Percentiles rank a stretch among this genome's conserved stretches.
Evolutionary conservation across 305 asterid species (phyloP).

Genomic region (Stenogyne calaminthoides): DNA sequence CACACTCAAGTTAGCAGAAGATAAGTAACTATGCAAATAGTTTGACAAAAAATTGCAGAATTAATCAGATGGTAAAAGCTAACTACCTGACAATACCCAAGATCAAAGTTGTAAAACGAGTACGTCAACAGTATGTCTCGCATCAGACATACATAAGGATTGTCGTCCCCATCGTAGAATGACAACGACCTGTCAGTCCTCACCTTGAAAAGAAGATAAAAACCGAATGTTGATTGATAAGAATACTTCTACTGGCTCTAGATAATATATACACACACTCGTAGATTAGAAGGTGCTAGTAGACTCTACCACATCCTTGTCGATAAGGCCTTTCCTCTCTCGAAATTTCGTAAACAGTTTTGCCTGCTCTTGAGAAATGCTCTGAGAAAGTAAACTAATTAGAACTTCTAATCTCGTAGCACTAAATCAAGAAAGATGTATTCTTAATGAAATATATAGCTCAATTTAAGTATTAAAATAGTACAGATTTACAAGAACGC

Average conservation of each 20-base stretch:
- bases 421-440: slow-evolving; percentile 24
- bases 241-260: slow-evolving; percentile 24
- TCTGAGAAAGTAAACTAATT: slow-evolving; percentile 45
- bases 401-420: slow-evolving; percentile 21
- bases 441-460: slow-evolving; percentile 17
- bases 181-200: slow-evolving; percentile 89
- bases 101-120: slow-evolving; percentile 99
- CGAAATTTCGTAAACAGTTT: slow-evolving; percentile 91
- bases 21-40: neutral
- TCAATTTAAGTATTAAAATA: slow-evolving; percentile 8
- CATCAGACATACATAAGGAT: slow-evolving; percentile 81
- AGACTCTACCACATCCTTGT: slow-evolving; percentile 92
- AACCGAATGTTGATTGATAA: slow-evolving; percentile 8
- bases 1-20: slow-evolving; percentile 29
- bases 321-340: slow-evolving; percentile 97
- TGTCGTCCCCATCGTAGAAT: slow-evolving; percentile 97
- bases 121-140: slow-evolving; percentile 93
- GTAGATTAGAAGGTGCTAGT: slow-evolving; percentile 13
- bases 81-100: slow-evolving; percentile 98
- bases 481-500: slow-evolving; percentile 20
- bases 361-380: slow-evolving; percentile 82
- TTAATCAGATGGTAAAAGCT: slow-evolving; percentile 15
- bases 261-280: neutral
- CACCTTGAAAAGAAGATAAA: slow-evolving; percentile 56
- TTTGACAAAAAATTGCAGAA: slow-evolving; percentile 20